Base-by-base conservation (phyloP, 345 rosid species). In the Lumnitzera littorea region DNA sequence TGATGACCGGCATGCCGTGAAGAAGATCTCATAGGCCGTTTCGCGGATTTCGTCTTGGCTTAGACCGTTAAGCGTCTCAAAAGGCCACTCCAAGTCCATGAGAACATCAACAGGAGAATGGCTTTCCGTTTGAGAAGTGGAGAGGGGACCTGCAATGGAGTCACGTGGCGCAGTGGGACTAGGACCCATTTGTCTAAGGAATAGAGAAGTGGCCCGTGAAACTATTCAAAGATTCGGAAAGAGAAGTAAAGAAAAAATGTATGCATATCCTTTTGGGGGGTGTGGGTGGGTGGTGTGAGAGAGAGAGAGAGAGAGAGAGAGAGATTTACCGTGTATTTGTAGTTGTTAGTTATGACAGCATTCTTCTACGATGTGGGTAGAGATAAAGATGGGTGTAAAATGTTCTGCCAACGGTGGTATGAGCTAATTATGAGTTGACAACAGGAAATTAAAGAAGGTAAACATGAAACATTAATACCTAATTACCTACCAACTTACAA, bases 1-100 rank as follows among this genome's bases (percentile, higher is more conserved):
- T 15, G 95, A 85, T 4, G 97, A 86, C 11, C 99, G 74, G 58
- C 99, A 94, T 13, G 97, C 70, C 5, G 91, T 94, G 81, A 94
- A 90, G 74, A 94, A 94, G 56, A 94, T 83, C 72, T 90, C 97
- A 20, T 94, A 90, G 55, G 97, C 95, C 0, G 89, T 75, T 63
- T 88, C 96, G 2, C 96, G 84, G 63, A 94, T 67, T 47, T 86
- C 91, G 13, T 90, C 85, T 3, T 62, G 65, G 52, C 82, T 87
- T 3, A 94, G 76, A 60, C 79, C 82, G 5, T 80, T 72, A 15
- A 94, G 81, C 63, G 66, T 74, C 27, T 82, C 85, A 2, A 90
- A 86, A 12, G 97, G 99, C 84, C 91, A 90, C 11, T 63, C 58
- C 48, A 90, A 90, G 71, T 84, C 87, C 48, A 46, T 14, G 46